These are phyloP conservation scores for Ochetophila trinervis DNA, from an alignment of 306 rosid species.

Conservation along the genomic window DNA sequence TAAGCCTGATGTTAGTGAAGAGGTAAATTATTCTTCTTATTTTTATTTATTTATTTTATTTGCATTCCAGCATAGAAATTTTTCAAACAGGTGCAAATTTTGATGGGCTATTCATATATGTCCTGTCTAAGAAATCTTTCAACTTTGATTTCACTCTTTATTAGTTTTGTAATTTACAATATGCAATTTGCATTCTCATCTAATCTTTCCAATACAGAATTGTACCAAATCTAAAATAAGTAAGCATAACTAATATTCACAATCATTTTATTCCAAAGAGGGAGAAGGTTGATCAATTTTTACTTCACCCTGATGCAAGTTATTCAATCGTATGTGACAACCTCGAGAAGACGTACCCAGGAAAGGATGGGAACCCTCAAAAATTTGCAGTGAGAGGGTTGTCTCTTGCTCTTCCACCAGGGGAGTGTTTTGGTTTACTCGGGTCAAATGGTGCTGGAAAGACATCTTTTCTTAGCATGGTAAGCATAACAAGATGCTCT, in stretches of 20 bases:
- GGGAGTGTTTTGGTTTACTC: slow-evolving; percentile 95
- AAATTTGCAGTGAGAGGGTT: slow-evolving; percentile 78
- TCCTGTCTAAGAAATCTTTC: no score
- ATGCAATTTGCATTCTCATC: no score
- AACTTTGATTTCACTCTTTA: no score
- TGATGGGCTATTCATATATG: no score
- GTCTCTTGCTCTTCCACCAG: slow-evolving; percentile 85
- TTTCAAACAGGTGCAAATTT: no score
- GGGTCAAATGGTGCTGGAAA: slow-evolving; percentile 98
- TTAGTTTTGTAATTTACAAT: no score
- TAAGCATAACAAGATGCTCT: neutral
- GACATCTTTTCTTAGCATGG: slow-evolving; percentile 73
- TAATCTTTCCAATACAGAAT: no score
- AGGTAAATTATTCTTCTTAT: slow-evolving; percentile 49
- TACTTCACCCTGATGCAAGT: slow-evolving; percentile 44
- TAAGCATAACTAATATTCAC: no score
- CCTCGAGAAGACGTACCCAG: slow-evolving; percentile 71
- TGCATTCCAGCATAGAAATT: no score
- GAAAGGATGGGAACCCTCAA: slow-evolving; percentile 81
- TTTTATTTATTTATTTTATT: no score
- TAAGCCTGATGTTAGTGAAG: slow-evolving; percentile 69
- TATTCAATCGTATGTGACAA: slow-evolving; percentile 69
- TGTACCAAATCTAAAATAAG: no score
- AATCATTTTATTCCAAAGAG: slow-evolving; percentile 33
- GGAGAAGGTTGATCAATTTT: slow-evolving; percentile 75